Percentiles rank a stretch among this genome's conserved stretches.
These are phyloP conservation scores for Mrakiaceae sp. DNA, from an alignment of 1,284 basidiomycete species.

Conservation along the genomic window DNA sequence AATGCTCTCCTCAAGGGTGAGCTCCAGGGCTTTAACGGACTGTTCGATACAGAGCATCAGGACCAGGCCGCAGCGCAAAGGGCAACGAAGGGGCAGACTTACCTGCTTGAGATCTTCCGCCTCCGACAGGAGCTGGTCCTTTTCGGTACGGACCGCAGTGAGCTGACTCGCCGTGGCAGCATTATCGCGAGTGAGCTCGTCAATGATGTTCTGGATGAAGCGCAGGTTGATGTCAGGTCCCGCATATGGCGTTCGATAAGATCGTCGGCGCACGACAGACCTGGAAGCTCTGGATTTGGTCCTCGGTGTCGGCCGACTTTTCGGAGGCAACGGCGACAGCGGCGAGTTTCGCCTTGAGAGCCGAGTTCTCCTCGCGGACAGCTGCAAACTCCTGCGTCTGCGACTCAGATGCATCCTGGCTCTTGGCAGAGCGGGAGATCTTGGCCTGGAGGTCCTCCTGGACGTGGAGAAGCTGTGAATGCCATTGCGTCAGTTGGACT, in stretches of 20 bases:
- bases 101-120: slow-evolving; percentile 65
- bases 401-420: slow-evolving; percentile 1
- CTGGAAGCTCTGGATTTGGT: slow-evolving; percentile 25
- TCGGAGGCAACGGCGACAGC: not conserved
- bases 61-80: not conserved
- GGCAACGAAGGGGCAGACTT: slow-evolving; percentile 16
- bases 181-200: slow-evolving; percentile 75
- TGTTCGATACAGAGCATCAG: slow-evolving; percentile 27
- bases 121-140: slow-evolving; percentile 58
- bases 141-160: slow-evolving; percentile 56
- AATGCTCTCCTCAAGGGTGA: slow-evolving; percentile 55
- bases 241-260: too few relatives aligned
- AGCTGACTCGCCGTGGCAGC: slow-evolving; percentile 51
- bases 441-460: slow-evolving; percentile 18
- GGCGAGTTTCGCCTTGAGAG: slow-evolving; percentile 4
- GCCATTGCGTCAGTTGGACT: not conserved
- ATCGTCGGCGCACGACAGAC: not conserved
- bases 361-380: not conserved
- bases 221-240: too few relatives aligned
- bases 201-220: slow-evolving; percentile 54
- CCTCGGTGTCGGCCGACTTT: not conserved
- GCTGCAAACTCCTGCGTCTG: too few relatives aligned
- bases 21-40: slow-evolving; percentile 61
- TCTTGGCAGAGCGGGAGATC: slow-evolving; percentile 6
- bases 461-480: slow-evolving; percentile 8